These are phyloP conservation scores for Dacryopinax spathularia DNA, from an alignment of 768 basidiomycete species.

Conservation along the genomic window DNA sequence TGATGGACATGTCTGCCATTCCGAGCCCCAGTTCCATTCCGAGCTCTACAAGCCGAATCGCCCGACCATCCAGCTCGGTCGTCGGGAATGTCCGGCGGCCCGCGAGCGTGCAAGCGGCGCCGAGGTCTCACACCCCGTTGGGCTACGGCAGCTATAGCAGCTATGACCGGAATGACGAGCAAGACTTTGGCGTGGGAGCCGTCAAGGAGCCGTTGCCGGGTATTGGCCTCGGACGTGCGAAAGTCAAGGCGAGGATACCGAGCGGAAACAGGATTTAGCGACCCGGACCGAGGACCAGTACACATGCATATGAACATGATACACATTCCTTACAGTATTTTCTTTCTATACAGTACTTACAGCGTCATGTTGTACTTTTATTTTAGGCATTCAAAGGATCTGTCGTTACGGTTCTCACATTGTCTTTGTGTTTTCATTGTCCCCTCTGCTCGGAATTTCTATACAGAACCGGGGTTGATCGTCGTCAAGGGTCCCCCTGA, in stretches of 20 bases:
- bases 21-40: neutral
- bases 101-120: neutral
- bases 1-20: neutral
- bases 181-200: neutral
- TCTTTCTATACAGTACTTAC: neutral
- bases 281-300: too few relatives aligned
- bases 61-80: neutral
- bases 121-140: neutral
- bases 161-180: neutral
- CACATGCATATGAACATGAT: neutral
- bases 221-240: neutral
- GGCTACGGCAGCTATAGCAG: neutral
- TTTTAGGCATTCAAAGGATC: neutral
- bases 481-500: neutral
- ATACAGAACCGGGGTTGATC: neutral
- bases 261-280: neutral
- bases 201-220: neutral
- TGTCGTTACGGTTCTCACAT: neutral
- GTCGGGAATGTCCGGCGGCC: neutral
- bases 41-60: neutral
- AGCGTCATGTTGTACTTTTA: neutral
- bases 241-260: neutral
- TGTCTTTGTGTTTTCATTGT: neutral
- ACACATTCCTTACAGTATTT: neutral
- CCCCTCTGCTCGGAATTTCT: neutral